Evolutionary conservation across 2,329 filamentous ascomycete genomes (phyloP).

Genomic region (Penicillium frequentans): DNA sequence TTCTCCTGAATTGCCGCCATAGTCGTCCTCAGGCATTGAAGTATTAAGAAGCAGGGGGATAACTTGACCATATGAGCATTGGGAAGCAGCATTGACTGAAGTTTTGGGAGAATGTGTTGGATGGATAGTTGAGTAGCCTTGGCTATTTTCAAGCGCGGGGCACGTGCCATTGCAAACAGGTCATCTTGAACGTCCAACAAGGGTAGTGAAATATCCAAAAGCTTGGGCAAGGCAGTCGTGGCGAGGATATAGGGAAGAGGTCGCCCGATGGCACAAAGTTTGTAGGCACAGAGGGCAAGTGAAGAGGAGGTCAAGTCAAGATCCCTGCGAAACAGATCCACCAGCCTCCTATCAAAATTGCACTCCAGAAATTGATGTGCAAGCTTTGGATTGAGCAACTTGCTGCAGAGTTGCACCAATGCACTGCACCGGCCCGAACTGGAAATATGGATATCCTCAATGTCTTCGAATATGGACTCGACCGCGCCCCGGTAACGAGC

Average conservation of each 20-base stretch:
- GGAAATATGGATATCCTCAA: conserved; percentile 50
- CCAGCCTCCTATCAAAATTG: conserved; percentile 67
- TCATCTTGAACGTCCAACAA: conserved; percentile 32
- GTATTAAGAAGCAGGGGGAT: conserved; percentile 33
- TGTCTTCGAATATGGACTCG: conserved; percentile 59
- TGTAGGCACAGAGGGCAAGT: conserved; percentile 35
- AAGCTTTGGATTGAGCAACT: conserved; percentile 47
- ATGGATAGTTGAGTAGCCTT: conserved; percentile 32
- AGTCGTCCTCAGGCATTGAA: conserved; percentile 34
- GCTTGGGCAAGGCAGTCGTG: conserved; percentile 30
- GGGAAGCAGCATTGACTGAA: conserved; percentile 26
- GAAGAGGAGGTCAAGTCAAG: conserved; percentile 49
- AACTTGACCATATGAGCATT: conserved; percentile 18
- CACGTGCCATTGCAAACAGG: conserved; percentile 24
- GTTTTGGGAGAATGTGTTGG: conserved; percentile 23
- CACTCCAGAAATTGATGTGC: conserved; percentile 66
- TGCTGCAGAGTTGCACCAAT: conserved; percentile 56
- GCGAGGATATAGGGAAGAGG: conserved; percentile 29
- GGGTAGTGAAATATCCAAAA: conserved; percentile 28
- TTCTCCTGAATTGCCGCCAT: conserved; percentile 34
- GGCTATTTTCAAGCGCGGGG: conserved; percentile 27
- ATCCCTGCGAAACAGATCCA: conserved; percentile 61
- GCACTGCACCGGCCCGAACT: conserved; percentile 52
- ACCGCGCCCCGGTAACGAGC: conserved; percentile 57
- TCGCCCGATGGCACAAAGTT: conserved; percentile 29